Evolutionary conservation across 192 early-diverging fungal species (phyloP).

Genomic region (Backusella morwellensis): DNA sequence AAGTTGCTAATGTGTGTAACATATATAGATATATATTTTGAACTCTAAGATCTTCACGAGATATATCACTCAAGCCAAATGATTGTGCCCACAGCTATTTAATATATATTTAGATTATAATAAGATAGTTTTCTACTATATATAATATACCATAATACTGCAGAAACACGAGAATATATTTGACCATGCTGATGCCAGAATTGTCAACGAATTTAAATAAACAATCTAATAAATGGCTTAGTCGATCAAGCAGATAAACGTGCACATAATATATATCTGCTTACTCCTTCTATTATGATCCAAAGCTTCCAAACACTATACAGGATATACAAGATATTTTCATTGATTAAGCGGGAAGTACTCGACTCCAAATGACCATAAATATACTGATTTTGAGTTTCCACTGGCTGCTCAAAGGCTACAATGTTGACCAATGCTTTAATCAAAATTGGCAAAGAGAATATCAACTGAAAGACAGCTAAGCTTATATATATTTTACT

Average conservation of each 20-base stretch:
- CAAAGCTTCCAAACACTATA: slow-evolving; percentile 9
- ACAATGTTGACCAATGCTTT: not conserved
- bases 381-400: not conserved
- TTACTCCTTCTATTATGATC: slow-evolving; percentile 1
- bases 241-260: not conserved
- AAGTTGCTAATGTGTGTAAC: not conserved
- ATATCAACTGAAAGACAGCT: not conserved
- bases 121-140: not conserved
- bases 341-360: not conserved
- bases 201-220: not conserved
- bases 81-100: not conserved
- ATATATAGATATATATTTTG: not conserved
- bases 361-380: not conserved
- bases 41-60: not conserved
- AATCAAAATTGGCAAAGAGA: not conserved
- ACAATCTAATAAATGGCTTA: not conserved
- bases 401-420: not conserved
- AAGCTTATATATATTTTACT: not conserved
- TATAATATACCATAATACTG: not conserved
- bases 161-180: not conserved
- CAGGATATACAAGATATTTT: not conserved
- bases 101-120: not conserved
- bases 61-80: not conserved
- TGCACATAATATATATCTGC: not conserved
- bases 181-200: slow-evolving; percentile 4